phyloP scores from a whole-genome alignment of 2,329 filamentous ascomycete species.

The Fusarium guadeloupense region DNA sequence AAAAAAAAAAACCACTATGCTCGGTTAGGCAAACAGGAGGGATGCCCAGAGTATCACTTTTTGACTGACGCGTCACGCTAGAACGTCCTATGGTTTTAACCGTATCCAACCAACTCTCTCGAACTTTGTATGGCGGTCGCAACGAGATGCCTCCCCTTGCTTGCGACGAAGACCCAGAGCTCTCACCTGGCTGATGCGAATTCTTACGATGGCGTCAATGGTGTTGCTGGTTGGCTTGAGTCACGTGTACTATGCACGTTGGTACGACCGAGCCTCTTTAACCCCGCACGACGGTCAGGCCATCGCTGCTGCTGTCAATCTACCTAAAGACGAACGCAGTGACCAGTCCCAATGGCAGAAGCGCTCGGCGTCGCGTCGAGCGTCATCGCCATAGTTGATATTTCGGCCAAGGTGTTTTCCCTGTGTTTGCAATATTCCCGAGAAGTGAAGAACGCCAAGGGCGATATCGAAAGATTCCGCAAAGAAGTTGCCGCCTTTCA shows the following conservation, averaged over 20 bases:
- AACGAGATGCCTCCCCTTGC: background rate
- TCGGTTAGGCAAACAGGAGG: too few relatives aligned
- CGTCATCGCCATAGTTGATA: background rate
- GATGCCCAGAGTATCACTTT: too few relatives aligned
- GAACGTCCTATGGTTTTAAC: background rate
- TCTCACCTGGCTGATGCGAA: background rate
- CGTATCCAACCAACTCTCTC: too few relatives aligned
- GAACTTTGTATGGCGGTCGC: too few relatives aligned
- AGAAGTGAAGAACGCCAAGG: slow-evolving; percentile 45
- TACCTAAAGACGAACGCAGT: background rate
- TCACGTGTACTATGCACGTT: background rate
- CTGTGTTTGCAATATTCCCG: slow-evolving; percentile 48
- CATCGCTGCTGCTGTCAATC: background rate
- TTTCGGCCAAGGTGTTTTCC: background rate
- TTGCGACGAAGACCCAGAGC: background rate
- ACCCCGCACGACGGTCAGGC: background rate
- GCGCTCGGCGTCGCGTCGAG: background rate
- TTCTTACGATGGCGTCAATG: background rate
- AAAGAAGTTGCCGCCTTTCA: slow-evolving; percentile 23
- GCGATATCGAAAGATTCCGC: slow-evolving; percentile 48
- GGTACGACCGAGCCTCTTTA: background rate
- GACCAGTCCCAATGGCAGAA: background rate
- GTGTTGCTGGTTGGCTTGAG: background rate
- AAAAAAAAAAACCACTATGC: background rate
- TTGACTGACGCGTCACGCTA: background rate